Conservation (phyloP, 208 protist genomes). For the Trypanosoma platydactyli region DNA sequence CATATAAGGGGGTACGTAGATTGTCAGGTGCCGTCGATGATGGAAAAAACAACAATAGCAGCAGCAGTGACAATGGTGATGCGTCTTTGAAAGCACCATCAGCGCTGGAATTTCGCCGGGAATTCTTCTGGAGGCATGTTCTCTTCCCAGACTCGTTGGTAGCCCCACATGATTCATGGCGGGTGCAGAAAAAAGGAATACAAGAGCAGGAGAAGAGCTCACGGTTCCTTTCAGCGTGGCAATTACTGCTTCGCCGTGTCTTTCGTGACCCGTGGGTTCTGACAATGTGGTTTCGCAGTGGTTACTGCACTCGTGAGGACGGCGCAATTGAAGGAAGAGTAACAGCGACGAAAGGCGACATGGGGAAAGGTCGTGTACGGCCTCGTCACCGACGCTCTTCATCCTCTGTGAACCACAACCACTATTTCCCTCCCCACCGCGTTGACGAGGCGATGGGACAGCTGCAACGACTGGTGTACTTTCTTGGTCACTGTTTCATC, state of each 20-base stretch:
- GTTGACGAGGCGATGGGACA: conserved; percentile 15
- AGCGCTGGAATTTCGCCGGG: background rate
- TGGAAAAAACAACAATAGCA: background rate
- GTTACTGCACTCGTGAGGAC: background rate
- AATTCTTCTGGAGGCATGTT: conserved; percentile 5
- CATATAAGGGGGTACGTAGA: background rate
- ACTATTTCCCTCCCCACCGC: background rate
- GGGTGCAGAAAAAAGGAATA: background rate
- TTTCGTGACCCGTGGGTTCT: conserved; percentile 11
- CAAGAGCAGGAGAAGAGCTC: background rate
- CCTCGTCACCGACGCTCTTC: background rate
- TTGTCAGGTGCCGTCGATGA: background rate
- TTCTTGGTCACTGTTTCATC: conserved; percentile 5
- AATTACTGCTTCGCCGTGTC: conserved; percentile 11
- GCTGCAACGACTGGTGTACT: conserved; percentile 17
- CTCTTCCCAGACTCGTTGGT: conserved; percentile 8
- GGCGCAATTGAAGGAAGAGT: background rate
- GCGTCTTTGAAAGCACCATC: background rate
- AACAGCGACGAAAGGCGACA: background rate
- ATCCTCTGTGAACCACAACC: background rate
- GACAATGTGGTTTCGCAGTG: conserved; percentile 22
- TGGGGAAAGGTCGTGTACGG: background rate
- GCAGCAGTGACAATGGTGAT: background rate
- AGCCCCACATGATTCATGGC: background rate
- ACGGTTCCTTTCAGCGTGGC: conserved; percentile 12